Evolutionary conservation across 257 asterid species (phyloP).

Genomic region (Forsythia suspensa): DNA sequence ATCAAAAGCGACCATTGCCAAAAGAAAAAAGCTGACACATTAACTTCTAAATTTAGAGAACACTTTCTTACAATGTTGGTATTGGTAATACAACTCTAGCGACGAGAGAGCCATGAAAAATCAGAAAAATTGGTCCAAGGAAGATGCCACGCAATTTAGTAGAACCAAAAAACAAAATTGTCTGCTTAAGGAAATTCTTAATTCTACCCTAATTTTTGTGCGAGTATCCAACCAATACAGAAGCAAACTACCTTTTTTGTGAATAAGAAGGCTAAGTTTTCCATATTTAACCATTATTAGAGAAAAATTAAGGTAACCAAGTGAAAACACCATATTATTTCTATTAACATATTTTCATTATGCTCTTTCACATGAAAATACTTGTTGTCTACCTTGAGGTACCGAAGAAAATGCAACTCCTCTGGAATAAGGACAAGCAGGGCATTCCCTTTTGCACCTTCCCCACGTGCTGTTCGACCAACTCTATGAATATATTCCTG

Average conservation of each 20-base stretch:
- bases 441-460: constrained; percentile 94
- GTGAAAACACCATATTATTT: not conserved
- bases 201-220: not conserved
- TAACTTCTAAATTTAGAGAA: not conserved
- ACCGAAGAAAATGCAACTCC: constrained; percentile 73
- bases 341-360: constrained; percentile 3
- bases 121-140: not conserved
- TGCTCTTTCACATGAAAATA: constrained; percentile 16
- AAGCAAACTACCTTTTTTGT: not conserved
- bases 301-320: not conserved
- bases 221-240: not conserved
- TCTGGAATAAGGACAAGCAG: constrained; percentile 92
- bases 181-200: not conserved
- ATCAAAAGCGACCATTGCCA: constrained; percentile 12
- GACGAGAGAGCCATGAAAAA: not conserved
- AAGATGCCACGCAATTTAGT: not conserved
- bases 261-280: not conserved
- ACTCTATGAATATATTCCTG: constrained; percentile 97
- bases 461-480: constrained; percentile 98
- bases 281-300: not conserved
- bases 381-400: constrained; percentile 59
- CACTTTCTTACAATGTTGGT: not conserved
- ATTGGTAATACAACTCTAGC: not conserved
- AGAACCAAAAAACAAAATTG: not conserved
- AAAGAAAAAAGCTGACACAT: not conserved